phyloP scores from a whole-genome alignment of 768 basidiomycete genomes.

The Lactifluus hygrophoroides region DNA sequence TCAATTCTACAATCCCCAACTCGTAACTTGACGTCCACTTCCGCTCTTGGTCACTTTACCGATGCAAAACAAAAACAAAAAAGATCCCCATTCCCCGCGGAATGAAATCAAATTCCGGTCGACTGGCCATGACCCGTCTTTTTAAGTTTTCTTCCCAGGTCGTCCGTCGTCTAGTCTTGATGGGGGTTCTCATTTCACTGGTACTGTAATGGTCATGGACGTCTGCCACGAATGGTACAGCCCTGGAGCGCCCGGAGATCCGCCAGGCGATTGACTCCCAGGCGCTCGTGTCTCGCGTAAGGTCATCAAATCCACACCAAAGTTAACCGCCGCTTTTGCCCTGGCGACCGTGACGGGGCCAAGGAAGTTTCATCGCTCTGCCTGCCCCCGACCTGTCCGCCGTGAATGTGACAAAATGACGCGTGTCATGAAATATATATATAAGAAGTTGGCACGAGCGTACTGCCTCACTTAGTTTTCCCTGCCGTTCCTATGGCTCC shows the following conservation, averaged over 20 bases:
- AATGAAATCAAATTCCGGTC: conserved; percentile 17
- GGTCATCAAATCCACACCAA: conserved; percentile 7
- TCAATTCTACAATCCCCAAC: conserved; percentile 3
- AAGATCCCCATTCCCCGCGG: conserved; percentile 17
- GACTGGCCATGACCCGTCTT: conserved; percentile 6
- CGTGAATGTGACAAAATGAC: conserved; percentile 12
- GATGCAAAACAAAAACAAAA: too few relatives aligned
- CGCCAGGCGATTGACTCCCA: conserved; percentile 14
- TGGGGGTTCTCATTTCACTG: conserved; percentile 14
- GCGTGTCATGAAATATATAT: conserved; percentile 18
- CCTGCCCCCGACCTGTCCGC: conserved; percentile 15
- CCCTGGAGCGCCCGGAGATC: conserved; percentile 19
- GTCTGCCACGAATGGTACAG: conserved; percentile 15
- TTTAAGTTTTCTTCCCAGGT: conserved; percentile 14
- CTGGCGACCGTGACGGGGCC: conserved; percentile 19
- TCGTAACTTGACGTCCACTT: conserved; percentile 12
- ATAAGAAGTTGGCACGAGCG: conserved; percentile 14
- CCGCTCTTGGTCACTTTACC: conserved; percentile 16
- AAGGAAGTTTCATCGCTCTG: conserved; percentile 19
- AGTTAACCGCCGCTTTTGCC: conserved; percentile 16
- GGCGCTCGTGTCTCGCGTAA: conserved; percentile 13
- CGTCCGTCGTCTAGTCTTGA: conserved; percentile 13
- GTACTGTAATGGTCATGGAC: conserved; percentile 12
- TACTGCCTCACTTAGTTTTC: neutral
- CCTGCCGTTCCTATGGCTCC: conserved; percentile 11